Evolutionary conservation across 192 early-diverging fungal species (phyloP).

Genomic region (Chytriomyces sp.): DNA sequence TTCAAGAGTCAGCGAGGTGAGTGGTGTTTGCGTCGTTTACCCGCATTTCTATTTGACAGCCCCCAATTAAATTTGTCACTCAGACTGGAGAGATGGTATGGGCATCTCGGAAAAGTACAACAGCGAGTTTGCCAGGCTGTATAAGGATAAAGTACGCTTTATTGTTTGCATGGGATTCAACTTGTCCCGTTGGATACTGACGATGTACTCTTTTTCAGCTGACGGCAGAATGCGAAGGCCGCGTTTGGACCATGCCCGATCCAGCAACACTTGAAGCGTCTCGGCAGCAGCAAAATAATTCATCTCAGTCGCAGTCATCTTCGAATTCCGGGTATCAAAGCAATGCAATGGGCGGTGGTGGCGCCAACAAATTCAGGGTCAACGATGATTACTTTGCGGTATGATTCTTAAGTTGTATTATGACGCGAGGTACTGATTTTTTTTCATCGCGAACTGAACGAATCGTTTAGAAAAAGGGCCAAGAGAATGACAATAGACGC

Average conservation of each 20-base stretch:
- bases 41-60: neutral
- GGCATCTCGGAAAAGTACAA: conserved; percentile 84
- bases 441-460: neutral
- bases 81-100: conserved; percentile 78
- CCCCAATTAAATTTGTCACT: neutral
- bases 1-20: conserved; percentile 72
- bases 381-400: conserved; percentile 77
- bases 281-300: conserved; percentile 30
- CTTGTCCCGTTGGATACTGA: neutral
- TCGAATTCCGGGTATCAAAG: conserved; percentile 15
- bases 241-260: conserved; percentile 50
- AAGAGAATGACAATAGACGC: conserved; percentile 49
- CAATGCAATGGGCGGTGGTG: conserved; percentile 24
- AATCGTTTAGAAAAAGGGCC: conserved; percentile 43
- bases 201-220: neutral
- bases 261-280: conserved; percentile 3
- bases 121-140: conserved; percentile 80
- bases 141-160: conserved; percentile 73
- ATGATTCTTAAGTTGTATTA: neutral
- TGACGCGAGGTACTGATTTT: neutral
- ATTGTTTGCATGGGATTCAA: neutral
- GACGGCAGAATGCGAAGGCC: conserved; percentile 54
- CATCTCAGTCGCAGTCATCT: conserved; percentile 34
- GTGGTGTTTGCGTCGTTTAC: neutral
- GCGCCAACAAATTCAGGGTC: conserved; percentile 57